Evolutionary conservation across 2,329 filamentous ascomycete species (phyloP).

Genomic region (Penicillium carneum): DNA sequence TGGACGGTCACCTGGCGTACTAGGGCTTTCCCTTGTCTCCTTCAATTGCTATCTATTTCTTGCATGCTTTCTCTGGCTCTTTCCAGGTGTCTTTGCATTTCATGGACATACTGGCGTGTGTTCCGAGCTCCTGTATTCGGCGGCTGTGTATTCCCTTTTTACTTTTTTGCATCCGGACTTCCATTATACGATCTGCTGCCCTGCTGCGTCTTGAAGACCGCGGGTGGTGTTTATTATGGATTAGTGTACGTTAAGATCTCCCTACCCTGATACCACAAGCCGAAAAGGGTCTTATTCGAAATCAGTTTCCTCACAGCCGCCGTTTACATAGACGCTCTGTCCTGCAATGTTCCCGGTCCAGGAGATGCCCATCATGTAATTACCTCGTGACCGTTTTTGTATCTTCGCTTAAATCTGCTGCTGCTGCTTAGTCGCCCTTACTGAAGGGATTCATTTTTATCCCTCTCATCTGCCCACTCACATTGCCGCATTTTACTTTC

Average conservation of each 20-base stretch:
- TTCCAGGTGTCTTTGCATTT: slow-evolving; percentile 46
- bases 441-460: neutral
- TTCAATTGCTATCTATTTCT: slow-evolving; percentile 29
- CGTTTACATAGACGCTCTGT: slow-evolving; percentile 51
- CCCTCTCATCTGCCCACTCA: slow-evolving; percentile 21
- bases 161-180: slow-evolving; percentile 48
- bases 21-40: slow-evolving; percentile 36
- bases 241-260: slow-evolving; percentile 61
- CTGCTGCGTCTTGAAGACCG: slow-evolving; percentile 45
- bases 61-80: slow-evolving; percentile 35
- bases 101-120: slow-evolving; percentile 45
- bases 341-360: slow-evolving; percentile 41
- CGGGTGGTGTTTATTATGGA: slow-evolving; percentile 45
- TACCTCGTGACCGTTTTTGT: slow-evolving; percentile 41
- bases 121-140: slow-evolving; percentile 40
- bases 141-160: slow-evolving; percentile 39
- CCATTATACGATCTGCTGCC: slow-evolving; percentile 44
- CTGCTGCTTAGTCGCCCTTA: slow-evolving; percentile 5
- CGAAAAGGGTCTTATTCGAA: slow-evolving; percentile 54
- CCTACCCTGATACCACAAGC: slow-evolving; percentile 53
- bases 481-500: slow-evolving; percentile 20
- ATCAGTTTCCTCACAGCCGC: slow-evolving; percentile 55
- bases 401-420: slow-evolving; percentile 31
- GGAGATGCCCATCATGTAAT: slow-evolving; percentile 46
- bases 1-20: slow-evolving; percentile 49